Evolutionary conservation across 257 asterid genomes (phyloP), one percentile per base, ranked within the genome.

Genomic region (Nemophila menziesii): DNA sequence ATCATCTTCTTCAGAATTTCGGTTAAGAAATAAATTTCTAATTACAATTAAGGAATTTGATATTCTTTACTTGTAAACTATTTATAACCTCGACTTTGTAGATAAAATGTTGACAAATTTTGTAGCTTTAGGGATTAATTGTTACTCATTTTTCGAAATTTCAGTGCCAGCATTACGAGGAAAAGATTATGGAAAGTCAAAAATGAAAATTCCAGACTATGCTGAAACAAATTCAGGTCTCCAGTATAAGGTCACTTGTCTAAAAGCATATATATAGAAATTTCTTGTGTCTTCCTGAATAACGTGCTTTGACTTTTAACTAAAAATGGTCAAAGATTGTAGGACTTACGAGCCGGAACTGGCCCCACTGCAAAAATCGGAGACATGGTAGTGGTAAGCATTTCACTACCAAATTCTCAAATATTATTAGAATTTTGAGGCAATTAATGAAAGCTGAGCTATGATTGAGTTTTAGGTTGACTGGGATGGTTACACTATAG

Each of bases 111-210:
- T 60, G 61, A 67, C 72, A 67, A 75, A 20, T 55, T 61, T 73
- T 67, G 63, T 73, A 61, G 79, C 69, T 75, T 60, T 68, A 81
- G 57, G 63, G 80, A 69, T 89, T 81, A 71, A 81, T 61, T 62
- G 61, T 64, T 65, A 63, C 79, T 76, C 77, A 63, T 65, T 78
- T 67, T 80, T 70, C 76, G 77, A 65, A 78, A 66, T 46, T 74
- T 61, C 64, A 89, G 95, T 89, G 94, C 98, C 98, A 49, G 98
- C 98, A 49, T 57, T 89, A 79, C 79, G 87, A 38, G 98, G 96
- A 40, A 89, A 89, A 79, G 98, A 84, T 55, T 89, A 89, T 45
- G 98, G 98, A 23, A 80, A 89, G 80, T 65, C 93, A 53, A 84
- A 84, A 84, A 84, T 89, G 98, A 63, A 63, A 40, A 80, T 65